A percentile compares a stretch with the other conserved stretches of the same genome.
Conservation (phyloP, 2,329 filamentous ascomycete species). For the Blumeria graminis region DNA sequence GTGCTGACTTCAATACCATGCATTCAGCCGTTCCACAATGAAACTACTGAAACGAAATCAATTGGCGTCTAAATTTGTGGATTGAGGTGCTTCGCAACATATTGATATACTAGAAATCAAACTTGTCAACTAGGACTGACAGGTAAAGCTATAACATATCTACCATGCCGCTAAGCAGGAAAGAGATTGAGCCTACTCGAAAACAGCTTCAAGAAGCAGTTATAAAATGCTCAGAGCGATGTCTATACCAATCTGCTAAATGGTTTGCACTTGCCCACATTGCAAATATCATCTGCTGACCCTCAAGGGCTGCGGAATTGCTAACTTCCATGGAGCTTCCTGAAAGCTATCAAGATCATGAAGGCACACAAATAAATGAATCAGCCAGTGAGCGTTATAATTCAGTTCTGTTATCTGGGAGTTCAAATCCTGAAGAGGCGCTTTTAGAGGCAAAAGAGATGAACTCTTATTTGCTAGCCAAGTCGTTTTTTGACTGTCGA, state of each 20-base stretch:
- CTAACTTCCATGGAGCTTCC: slow-evolving; percentile 50
- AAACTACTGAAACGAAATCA: too few relatives aligned
- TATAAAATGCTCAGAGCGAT: slow-evolving; percentile 77
- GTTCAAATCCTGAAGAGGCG: slow-evolving; percentile 46
- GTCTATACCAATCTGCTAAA: slow-evolving; percentile 88
- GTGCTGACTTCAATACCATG: too few relatives aligned
- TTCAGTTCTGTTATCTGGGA: slow-evolving; percentile 27
- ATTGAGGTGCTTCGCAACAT: too few relatives aligned
- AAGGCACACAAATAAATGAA: slow-evolving; percentile 33
- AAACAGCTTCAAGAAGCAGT: slow-evolving; percentile 62
- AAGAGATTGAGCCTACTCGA: slow-evolving; percentile 12
- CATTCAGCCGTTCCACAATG: too few relatives aligned
- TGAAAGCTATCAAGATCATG: slow-evolving; percentile 26
- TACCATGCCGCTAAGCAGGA: too few relatives aligned
- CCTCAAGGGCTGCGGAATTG: slow-evolving; percentile 68
- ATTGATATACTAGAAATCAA: too few relatives aligned
- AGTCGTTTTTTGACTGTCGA: slow-evolving; percentile 82
- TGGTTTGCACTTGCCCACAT: slow-evolving; percentile 31
- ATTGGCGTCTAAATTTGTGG: too few relatives aligned
- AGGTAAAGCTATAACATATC: too few relatives aligned
- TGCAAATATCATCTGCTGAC: slow-evolving; percentile 5
- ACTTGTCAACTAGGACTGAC: too few relatives aligned
- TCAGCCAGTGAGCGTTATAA: slow-evolving; percentile 23
- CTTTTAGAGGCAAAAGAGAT: slow-evolving; percentile 56
- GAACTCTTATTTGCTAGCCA: slow-evolving; percentile 68